phyloP scores from a whole-genome alignment of 2,329 filamentous ascomycete species.

The Xylaria digitata region DNA sequence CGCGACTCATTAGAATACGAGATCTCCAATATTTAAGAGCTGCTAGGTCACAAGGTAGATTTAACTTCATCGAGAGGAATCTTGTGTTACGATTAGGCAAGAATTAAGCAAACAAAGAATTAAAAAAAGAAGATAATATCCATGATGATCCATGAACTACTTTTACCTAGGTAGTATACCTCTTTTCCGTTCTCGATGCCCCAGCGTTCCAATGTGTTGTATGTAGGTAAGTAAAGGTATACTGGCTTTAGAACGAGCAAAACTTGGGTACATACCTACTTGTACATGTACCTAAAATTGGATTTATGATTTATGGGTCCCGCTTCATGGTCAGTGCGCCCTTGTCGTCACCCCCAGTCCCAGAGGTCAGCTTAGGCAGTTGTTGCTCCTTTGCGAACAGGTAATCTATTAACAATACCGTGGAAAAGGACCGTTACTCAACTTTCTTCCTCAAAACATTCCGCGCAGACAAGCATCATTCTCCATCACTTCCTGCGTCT shows the following conservation, averaged over 20 bases:
- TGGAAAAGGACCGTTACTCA: slow-evolving; percentile 27
- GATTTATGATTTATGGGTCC: background rate
- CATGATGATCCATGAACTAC: no score
- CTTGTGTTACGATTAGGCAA: slow-evolving; percentile 31
- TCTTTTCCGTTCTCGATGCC: no score
- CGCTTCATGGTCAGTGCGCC: slow-evolving; percentile 21
- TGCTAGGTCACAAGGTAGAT: slow-evolving; percentile 38
- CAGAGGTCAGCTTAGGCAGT: slow-evolving; percentile 18
- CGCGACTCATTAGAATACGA: slow-evolving; percentile 23
- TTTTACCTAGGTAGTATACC: background rate
- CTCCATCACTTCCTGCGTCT: slow-evolving; percentile 31
- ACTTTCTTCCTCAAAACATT: slow-evolving; percentile 34
- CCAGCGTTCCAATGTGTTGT: no score
- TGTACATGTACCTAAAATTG: no score
- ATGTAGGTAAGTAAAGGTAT: no score
- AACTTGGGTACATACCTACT: no score
- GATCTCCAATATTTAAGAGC: slow-evolving; percentile 32
- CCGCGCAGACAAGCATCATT: slow-evolving; percentile 36
- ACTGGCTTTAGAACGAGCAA: no score
- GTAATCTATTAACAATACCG: slow-evolving; percentile 47
- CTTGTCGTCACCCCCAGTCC: slow-evolving; percentile 7
- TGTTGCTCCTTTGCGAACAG: slow-evolving; percentile 48
- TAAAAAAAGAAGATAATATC: slow-evolving; percentile 1
- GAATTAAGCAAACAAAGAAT: slow-evolving; percentile 9
- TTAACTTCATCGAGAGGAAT: slow-evolving; percentile 35